Percentiles rank a stretch among this genome's conserved stretches.
These are phyloP conservation scores for Rhodotorula kratochvilovae DNA, from an alignment of 768 basidiomycete species.

Conservation along the genomic window DNA sequence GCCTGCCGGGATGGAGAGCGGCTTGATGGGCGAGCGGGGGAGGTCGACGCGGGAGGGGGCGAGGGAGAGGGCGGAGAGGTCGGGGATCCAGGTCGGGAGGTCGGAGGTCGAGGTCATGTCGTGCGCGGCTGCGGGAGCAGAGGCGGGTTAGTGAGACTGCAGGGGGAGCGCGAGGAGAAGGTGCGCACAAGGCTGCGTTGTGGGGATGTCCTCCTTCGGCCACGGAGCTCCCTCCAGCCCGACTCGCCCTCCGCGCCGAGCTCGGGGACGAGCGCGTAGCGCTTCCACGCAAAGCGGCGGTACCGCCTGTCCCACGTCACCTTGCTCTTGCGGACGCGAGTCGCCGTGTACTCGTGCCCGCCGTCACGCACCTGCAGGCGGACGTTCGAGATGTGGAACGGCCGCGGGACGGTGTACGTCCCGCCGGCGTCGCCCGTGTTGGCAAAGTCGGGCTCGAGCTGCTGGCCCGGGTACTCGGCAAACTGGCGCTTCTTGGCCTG, in stretches of 20 bases:
- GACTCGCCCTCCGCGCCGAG: conserved; percentile 9
- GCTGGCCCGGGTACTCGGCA: conserved; percentile 33
- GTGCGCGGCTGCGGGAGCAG: conserved; percentile 3
- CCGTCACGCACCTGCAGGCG: conserved; percentile 34
- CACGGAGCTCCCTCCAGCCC: conserved; percentile 34
- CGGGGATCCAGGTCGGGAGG: conserved; percentile 18
- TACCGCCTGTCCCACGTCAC: conserved; percentile 29
- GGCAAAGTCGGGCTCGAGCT: conserved; percentile 13
- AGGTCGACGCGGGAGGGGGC: neutral
- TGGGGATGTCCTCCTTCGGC: conserved; percentile 32
- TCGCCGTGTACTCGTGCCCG: conserved; percentile 32
- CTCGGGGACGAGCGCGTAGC: conserved; percentile 31
- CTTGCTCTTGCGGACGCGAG: conserved; percentile 23
- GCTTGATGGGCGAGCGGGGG: conserved; percentile 4
- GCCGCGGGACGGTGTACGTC: conserved; percentile 11
- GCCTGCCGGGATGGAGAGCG: conserved; percentile 1
- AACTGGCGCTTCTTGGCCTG: conserved; percentile 37
- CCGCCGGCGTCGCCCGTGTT: conserved; percentile 6
- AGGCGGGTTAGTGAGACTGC: neutral
- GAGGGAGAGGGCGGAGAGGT: conserved; percentile 27
- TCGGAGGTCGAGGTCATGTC: conserved; percentile 8
- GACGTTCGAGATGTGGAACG: conserved; percentile 40
- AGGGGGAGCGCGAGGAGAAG: neutral
- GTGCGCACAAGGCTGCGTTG: neutral
- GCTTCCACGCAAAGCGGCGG: conserved; percentile 33